Conservation (phyloP, 805 yeast genomes). For the Metschnikowia rubicola region DNA sequence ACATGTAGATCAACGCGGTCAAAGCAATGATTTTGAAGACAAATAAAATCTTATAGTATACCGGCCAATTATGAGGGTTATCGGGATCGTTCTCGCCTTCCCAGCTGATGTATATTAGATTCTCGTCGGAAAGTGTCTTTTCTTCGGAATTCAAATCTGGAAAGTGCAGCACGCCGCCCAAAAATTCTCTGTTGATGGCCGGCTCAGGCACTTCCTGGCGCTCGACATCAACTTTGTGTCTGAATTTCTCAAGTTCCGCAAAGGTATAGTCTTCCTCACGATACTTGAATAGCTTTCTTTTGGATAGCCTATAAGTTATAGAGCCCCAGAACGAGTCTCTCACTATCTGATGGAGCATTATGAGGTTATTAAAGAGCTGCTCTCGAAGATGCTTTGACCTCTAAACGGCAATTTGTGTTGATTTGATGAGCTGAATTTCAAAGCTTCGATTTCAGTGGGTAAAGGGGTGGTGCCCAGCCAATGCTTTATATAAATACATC, state of each 20-base stretch:
- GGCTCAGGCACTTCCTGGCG: constrained; percentile 12
- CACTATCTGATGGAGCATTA: constrained; percentile 19
- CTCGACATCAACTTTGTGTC: background rate
- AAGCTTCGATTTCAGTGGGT: background rate
- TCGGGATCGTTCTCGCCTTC: constrained; percentile 51
- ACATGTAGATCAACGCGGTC: constrained; percentile 52
- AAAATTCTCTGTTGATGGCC: background rate
- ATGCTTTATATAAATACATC: background rate
- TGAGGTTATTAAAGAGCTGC: background rate
- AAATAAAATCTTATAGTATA: constrained; percentile 35
- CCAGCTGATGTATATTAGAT: constrained; percentile 24
- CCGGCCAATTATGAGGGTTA: constrained; percentile 57
- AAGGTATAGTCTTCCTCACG: constrained; percentile 29
- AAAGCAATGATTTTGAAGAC: constrained; percentile 41
- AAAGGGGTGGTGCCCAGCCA: too few species aligned
- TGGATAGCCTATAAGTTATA: constrained; percentile 23
- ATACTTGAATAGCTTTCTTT: constrained; percentile 20
- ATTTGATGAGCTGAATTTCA: background rate
- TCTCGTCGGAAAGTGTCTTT: constrained; percentile 1
- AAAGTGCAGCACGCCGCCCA: constrained; percentile 5
- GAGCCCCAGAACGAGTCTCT: constrained; percentile 33
- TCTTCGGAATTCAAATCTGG: constrained; percentile 3
- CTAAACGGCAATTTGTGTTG: too few species aligned
- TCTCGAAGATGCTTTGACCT: background rate
- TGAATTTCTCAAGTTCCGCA: constrained; percentile 28